Evolutionary conservation across 2,329 filamentous ascomycete genomes (phyloP), one percentile per base, ranked within the genome.

Genomic region (Daldinia sp.): DNA sequence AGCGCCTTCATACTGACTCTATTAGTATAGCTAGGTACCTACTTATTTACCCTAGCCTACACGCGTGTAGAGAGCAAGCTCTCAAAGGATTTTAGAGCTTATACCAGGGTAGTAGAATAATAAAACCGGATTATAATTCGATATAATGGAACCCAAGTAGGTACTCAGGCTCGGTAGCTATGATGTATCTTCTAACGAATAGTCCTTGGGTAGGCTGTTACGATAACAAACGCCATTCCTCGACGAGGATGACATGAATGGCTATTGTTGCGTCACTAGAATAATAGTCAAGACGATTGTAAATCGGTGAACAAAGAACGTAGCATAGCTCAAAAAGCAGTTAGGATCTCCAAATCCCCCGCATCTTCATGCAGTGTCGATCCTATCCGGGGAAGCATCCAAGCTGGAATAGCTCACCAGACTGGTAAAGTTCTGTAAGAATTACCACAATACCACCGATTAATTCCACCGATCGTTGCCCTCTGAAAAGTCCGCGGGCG

Each of bases 291-390:
- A 30, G 45, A 48, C 45, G 7, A 48, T 11, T 30, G 19, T 23
- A 45, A n/a, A 43, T 50, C 48, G 55, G 50, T 60, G 45, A 52
- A 54, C 15, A 19, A 49, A n/a, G n/a, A 25, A 23, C 9, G 32
- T 25, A 43, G 41, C 9, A 30, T n/a, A 23, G 43, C 1, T 43
- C 27, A 32, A 57, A 23, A 56, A 48, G 19, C 45, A 19, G 34
- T 19, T 56, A 9, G 4, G 30, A 39, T 52, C 55, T 49, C 53
- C 32, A 50, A 64, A 27, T 45, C 34, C 61, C 63, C 55, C 60
- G 48, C 60, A 66, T 49, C 11, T 34, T 51, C 23, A 66, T 66
- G 63, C 60, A 63, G 58, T 58, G 63, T 43, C 32, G 60, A 63
- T 66, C 63, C 34, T n/a, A 51, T 51, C 32, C 35, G 32, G 30